These are phyloP conservation scores for Marsdenia floribunda DNA, from an alignment of 257 asterid genomes.

Conservation along the genomic window DNA sequence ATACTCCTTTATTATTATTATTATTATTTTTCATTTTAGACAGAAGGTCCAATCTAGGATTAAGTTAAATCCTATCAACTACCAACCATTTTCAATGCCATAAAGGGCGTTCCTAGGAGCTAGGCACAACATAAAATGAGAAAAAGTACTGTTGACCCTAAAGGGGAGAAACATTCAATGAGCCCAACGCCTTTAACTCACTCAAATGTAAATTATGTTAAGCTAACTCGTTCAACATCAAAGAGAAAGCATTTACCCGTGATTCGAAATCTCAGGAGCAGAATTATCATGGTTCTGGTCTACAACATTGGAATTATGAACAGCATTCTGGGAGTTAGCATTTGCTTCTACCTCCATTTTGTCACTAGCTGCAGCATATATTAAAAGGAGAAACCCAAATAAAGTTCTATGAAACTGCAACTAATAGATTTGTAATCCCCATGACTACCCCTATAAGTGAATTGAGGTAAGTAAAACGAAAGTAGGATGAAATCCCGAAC, in stretches of 20 bases:
- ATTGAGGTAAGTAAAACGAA: background rate
- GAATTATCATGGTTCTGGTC: conserved; percentile 40
- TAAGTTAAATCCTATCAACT: background rate
- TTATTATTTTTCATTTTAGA: background rate
- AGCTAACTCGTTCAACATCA: background rate
- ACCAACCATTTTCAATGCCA: no score
- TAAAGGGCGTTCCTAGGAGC: no score
- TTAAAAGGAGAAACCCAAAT: background rate
- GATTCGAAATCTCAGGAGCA: conserved; percentile 31
- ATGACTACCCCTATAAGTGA: background rate
- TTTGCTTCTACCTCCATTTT: conserved; percentile 31
- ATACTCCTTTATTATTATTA: background rate
- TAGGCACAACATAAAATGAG: no score
- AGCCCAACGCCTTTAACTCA: no score
- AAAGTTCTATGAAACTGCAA: background rate
- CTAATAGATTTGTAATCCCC: background rate
- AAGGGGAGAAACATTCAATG: no score
- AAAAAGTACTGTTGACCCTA: no score
- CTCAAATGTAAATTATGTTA: background rate
- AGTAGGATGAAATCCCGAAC: background rate
- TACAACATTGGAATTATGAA: conserved; percentile 20
- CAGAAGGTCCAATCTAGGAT: background rate
- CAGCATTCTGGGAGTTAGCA: conserved; percentile 32
- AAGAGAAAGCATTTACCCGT: conserved; percentile 28
- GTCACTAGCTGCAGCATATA: conserved; percentile 9